phyloP scores from a whole-genome alignment of 768 basidiomycete species.

The Russula earlei region DNA sequence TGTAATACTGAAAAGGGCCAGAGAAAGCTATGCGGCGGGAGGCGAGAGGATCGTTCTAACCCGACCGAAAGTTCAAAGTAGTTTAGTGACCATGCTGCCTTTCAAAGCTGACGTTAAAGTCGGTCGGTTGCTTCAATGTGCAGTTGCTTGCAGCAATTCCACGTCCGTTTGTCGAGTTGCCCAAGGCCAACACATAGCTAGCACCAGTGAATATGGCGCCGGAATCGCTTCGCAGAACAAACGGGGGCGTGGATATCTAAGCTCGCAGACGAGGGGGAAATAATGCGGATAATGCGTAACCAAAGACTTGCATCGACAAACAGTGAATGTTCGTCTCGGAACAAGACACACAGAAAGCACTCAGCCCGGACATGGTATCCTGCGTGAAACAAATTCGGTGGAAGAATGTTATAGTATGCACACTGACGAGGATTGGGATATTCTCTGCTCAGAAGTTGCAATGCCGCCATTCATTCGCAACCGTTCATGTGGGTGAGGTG shows the following conservation, averaged over 20 bases:
- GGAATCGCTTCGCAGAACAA: slow-evolving; percentile 37
- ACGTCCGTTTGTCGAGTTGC: slow-evolving; percentile 36
- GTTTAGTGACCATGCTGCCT: slow-evolving; percentile 37
- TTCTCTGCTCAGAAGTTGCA: slow-evolving; percentile 1
- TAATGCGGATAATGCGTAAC: slow-evolving; percentile 29
- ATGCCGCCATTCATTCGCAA: too few relatives aligned
- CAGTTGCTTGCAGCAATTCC: slow-evolving; percentile 33
- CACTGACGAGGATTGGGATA: slow-evolving; percentile 21
- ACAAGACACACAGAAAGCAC: slow-evolving; percentile 30
- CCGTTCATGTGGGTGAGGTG: too few relatives aligned
- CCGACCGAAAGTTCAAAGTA: slow-evolving; percentile 27
- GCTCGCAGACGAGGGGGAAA: slow-evolving; percentile 29
- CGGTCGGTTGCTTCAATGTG: background rate
- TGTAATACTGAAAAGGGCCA: slow-evolving; percentile 25
- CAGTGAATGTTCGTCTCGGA: too few relatives aligned
- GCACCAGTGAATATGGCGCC: slow-evolving; percentile 35
- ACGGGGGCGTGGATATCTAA: slow-evolving; percentile 30
- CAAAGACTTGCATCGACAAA: slow-evolving; percentile 26
- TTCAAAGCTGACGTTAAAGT: background rate
- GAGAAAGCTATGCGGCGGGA: slow-evolving; percentile 28
- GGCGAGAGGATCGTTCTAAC: slow-evolving; percentile 25
- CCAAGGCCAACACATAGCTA: slow-evolving; percentile 33
- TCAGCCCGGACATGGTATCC: slow-evolving; percentile 25
- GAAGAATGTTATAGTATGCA: background rate
- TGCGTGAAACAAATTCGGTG: background rate